Evolutionary conservation across 2,329 filamentous ascomycete genomes (phyloP).

Genomic region (Curvularia sp.): DNA sequence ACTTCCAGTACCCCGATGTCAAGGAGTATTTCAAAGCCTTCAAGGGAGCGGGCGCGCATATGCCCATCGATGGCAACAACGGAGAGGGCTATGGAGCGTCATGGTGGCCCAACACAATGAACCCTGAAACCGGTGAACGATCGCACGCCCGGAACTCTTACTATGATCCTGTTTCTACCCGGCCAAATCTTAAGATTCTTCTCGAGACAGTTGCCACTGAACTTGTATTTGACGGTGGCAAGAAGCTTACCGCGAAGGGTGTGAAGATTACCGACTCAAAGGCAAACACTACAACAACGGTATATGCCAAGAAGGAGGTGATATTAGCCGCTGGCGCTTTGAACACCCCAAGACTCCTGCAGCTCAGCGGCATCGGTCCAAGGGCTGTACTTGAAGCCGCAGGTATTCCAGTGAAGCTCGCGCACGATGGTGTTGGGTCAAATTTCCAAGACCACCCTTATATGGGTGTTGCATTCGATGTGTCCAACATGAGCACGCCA

Average conservation of each 20-base stretch:
- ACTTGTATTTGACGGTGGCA: constrained; percentile 32
- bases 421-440: constrained; percentile 41
- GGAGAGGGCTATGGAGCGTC: constrained; percentile 44
- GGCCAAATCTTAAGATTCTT: constrained; percentile 44
- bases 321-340: constrained; percentile 65
- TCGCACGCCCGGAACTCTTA: constrained; percentile 44
- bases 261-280: constrained; percentile 36
- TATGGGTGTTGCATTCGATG: constrained; percentile 30
- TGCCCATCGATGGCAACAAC: constrained; percentile 32
- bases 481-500: constrained; percentile 30
- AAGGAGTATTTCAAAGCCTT: constrained; percentile 35
- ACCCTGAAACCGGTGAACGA: constrained; percentile 42
- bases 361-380: constrained; percentile 44
- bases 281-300: constrained; percentile 23
- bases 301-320: constrained; percentile 57
- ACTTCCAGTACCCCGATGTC: constrained; percentile 40
- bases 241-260: constrained; percentile 32
- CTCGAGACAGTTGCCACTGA: constrained; percentile 30
- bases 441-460: constrained; percentile 48
- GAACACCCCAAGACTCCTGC: constrained; percentile 63
- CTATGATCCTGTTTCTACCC: constrained; percentile 36
- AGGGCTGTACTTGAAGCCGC: constrained; percentile 36
- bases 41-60: constrained; percentile 31
- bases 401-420: constrained; percentile 36
- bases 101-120: constrained; percentile 49